Percentiles rank a stretch among this genome's conserved stretches.
phyloP scores from a whole-genome alignment of 2,329 filamentous ascomycete genomes.

The Laburnicola sp. region DNA sequence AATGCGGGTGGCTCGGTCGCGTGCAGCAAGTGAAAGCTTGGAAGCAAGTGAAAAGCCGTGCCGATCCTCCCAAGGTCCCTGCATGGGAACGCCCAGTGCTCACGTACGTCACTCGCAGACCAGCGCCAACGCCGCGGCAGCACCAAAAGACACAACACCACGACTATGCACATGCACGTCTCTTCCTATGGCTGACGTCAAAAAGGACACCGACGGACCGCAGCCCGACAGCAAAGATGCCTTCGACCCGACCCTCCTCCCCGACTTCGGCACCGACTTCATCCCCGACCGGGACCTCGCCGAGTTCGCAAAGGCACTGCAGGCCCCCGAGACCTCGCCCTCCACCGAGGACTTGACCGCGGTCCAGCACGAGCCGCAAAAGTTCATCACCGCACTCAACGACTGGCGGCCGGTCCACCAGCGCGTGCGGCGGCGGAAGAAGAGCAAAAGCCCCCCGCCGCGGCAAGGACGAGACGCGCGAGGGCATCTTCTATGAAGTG shows the following conservation, averaged over 20 bases:
- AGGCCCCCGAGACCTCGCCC: slow-evolving; percentile 75
- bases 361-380: slow-evolving; percentile 46
- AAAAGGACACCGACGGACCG: slow-evolving; percentile 54
- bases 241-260: slow-evolving; percentile 70
- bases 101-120: background rate
- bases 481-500: slow-evolving; percentile 86
- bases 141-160: slow-evolving; percentile 2
- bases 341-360: slow-evolving; percentile 59
- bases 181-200: slow-evolving; percentile 48
- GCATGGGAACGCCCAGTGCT: too few species aligned
- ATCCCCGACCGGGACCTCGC: slow-evolving; percentile 70
- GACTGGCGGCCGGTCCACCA: slow-evolving; percentile 93
- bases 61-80: too few species aligned
- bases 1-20: too few species aligned
- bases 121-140: too few species aligned
- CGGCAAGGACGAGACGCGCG: slow-evolving; percentile 84
- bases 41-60: too few species aligned
- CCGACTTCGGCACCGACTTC: slow-evolving; percentile 81
- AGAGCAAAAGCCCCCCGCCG: slow-evolving; percentile 46
- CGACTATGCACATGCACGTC: slow-evolving; percentile 18
- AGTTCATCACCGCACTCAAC: slow-evolving; percentile 86
- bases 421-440: slow-evolving; percentile 58
- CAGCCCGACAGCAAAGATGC: slow-evolving; percentile 65
- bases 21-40: too few species aligned
- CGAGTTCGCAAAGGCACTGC: slow-evolving; percentile 78